Evolutionary conservation across 106 monocot genomes (phyloP).

Genomic region (Acorus gramineus): DNA sequence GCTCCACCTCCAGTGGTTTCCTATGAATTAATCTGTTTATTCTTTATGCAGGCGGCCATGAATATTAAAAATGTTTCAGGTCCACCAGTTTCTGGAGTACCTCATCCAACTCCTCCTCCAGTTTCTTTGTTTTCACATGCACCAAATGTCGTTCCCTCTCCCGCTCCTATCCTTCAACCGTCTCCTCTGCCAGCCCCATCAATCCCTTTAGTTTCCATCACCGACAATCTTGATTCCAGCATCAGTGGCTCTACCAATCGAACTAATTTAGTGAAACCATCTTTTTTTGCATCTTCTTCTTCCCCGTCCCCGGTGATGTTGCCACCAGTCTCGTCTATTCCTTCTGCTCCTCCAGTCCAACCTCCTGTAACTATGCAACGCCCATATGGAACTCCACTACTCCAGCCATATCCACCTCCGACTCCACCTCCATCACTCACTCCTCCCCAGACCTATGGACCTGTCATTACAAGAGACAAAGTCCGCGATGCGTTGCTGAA

Average conservation of each 20-base stretch:
- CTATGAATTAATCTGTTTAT: no score
- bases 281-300: slow-evolving; percentile 45
- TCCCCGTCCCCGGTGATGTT: slow-evolving; percentile 34
- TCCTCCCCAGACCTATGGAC: slow-evolving; percentile 26
- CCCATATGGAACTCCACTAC: slow-evolving; percentile 67
- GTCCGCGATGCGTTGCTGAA: slow-evolving; percentile 52
- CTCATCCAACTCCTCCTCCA: slow-evolving; percentile 14
- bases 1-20: no score
- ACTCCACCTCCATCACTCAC: slow-evolving; percentile 62
- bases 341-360: slow-evolving; percentile 48
- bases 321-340: slow-evolving; percentile 30
- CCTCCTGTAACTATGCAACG: slow-evolving; percentile 43
- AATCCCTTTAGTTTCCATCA: slow-evolving; percentile 19
- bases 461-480: slow-evolving; percentile 61
- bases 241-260: slow-evolving; percentile 4
- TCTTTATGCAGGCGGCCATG: slow-evolving; percentile 35
- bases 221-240: slow-evolving; percentile 27
- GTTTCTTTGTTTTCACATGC: slow-evolving; percentile 19
- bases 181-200: slow-evolving; percentile 21
- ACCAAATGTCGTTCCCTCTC: slow-evolving; percentile 23
- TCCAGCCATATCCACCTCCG: slow-evolving; percentile 87
- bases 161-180: slow-evolving; percentile 15
- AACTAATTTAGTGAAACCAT: slow-evolving; percentile 57
- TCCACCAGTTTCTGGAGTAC: slow-evolving; percentile 16
- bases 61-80: slow-evolving; percentile 28